Conservation (phyloP, 495 filamentous ascomycete species). For the Bacidia rubella region DNA sequence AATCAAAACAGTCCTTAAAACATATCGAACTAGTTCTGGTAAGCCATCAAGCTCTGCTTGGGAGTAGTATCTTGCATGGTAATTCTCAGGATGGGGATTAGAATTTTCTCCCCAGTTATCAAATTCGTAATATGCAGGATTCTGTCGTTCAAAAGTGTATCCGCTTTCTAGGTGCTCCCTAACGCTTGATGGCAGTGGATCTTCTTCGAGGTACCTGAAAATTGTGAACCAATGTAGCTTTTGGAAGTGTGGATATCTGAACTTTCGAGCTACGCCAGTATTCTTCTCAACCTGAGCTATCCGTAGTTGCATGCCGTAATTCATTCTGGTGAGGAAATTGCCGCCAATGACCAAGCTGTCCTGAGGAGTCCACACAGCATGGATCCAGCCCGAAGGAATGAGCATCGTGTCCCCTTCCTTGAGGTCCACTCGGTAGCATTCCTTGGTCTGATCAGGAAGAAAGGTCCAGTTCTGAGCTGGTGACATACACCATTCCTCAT, state of each 20-base stretch:
- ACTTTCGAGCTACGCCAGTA: constrained; percentile 56
- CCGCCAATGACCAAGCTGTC: constrained; percentile 66
- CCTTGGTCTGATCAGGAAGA: constrained; percentile 52
- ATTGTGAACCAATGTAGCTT: constrained; percentile 62
- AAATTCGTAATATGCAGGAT: constrained; percentile 46
- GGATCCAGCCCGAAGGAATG: constrained; percentile 70
- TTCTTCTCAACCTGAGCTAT: constrained; percentile 59
- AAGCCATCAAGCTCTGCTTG: constrained; percentile 57
- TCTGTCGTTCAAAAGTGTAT: constrained; percentile 38
- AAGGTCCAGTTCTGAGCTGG: constrained; percentile 60
- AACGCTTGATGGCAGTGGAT: constrained; percentile 50
- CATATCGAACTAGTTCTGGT: constrained; percentile 47
- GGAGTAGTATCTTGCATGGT: constrained; percentile 53
- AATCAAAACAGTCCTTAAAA: constrained; percentile 57
- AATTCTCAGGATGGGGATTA: constrained; percentile 29
- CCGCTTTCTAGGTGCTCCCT: constrained; percentile 42
- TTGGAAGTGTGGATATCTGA: constrained; percentile 61
- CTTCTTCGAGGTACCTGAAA: constrained; percentile 51
- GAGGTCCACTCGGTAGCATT: constrained; percentile 62
- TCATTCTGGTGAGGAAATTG: constrained; percentile 59
- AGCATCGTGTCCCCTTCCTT: constrained; percentile 64
- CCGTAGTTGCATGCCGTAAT: constrained; percentile 59
- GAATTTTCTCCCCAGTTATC: constrained; percentile 40
- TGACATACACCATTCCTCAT: constrained; percentile 65
- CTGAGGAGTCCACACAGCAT: constrained; percentile 67